phyloP scores from a whole-genome alignment of 1,284 basidiomycete species.

The Vanrija sp. region DNA sequence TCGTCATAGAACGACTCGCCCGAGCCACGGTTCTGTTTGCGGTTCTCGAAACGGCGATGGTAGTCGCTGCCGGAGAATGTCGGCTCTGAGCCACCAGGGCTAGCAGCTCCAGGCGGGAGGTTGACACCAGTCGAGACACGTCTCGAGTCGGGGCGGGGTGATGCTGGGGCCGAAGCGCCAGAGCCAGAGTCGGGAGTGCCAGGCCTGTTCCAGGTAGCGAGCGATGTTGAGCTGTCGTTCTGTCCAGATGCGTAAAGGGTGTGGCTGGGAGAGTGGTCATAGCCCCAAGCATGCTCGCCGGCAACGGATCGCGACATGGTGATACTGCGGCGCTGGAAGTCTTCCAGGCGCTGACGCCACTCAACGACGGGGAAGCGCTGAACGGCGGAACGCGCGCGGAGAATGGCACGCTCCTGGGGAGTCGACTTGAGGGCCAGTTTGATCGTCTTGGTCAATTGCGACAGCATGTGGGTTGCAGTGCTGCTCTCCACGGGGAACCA shows the following conservation, averaged over 20 bases:
- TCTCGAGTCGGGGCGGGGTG: constrained; percentile 4
- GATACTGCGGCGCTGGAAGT: constrained; percentile 85
- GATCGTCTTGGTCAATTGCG: constrained; percentile 89
- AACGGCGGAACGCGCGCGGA: constrained; percentile 84
- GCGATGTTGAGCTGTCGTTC: constrained; percentile 31
- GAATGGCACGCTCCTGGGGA: constrained; percentile 80
- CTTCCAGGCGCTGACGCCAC: constrained; percentile 90
- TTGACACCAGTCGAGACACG: constrained; percentile 10
- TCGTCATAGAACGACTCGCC: constrained; percentile 50
- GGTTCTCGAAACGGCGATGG: constrained; percentile 42
- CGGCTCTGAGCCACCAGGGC: neutral
- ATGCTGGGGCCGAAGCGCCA: constrained; percentile 15
- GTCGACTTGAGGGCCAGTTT: constrained; percentile 87
- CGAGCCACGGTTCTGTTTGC: constrained; percentile 37
- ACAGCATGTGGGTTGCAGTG: constrained; percentile 86
- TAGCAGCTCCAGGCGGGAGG: constrained; percentile 5
- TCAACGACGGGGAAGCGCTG: constrained; percentile 94
- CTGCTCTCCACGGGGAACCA: constrained; percentile 94
- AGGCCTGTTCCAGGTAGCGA: constrained; percentile 40
- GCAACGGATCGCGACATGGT: constrained; percentile 64
- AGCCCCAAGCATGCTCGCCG: constrained; percentile 66
- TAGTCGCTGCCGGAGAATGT: constrained; percentile 21
- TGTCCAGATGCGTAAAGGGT: neutral
- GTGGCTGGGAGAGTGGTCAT: constrained; percentile 34
- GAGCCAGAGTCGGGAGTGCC: constrained; percentile 37